phyloP scores from a whole-genome alignment of 176 grass and related monocot genomes.

The Coix lacrymajobi region DNA sequence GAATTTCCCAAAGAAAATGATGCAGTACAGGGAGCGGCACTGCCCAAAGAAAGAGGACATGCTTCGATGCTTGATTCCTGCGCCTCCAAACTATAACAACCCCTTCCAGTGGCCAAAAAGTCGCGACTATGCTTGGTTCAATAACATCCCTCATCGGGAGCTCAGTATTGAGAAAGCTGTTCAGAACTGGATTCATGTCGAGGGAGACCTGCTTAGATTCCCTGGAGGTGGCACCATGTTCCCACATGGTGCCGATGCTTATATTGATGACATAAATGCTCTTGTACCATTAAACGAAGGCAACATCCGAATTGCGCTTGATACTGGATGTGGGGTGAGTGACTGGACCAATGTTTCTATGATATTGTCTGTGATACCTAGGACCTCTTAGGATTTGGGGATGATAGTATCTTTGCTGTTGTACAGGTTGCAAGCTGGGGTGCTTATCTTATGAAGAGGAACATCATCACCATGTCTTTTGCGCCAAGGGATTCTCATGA shows the following conservation, averaged over 20 bases:
- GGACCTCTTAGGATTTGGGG: conserved; percentile 1
- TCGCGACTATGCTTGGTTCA: conserved; percentile 82
- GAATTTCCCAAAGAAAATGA: conserved; percentile 62
- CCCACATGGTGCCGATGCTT: conserved; percentile 68
- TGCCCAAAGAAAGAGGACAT: conserved; percentile 58
- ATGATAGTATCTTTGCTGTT: not conserved
- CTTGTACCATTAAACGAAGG: conserved; percentile 57
- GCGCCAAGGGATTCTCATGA: conserved; percentile 84
- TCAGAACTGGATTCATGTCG: conserved; percentile 90
- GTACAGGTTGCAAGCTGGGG: conserved; percentile 86
- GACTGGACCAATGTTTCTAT: not conserved
- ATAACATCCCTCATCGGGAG: conserved; percentile 87
- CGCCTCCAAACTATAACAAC: conserved; percentile 64
- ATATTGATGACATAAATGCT: conserved; percentile 70
- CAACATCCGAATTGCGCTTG: conserved; percentile 74
- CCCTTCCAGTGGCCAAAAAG: conserved; percentile 78
- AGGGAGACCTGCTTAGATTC: conserved; percentile 63
- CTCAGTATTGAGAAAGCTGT: conserved; percentile 88
- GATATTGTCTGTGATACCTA: not conserved
- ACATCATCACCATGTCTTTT: conserved; percentile 85
- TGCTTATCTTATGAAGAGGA: conserved; percentile 77
- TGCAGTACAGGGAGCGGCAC: conserved; percentile 79
- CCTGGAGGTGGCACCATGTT: conserved; percentile 94
- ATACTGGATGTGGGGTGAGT: conserved; percentile 89
- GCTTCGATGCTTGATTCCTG: conserved; percentile 69